Evolutionary conservation across 2,329 filamentous ascomycete species (phyloP).

Genomic region (Talaromyces atroroseus): DNA sequence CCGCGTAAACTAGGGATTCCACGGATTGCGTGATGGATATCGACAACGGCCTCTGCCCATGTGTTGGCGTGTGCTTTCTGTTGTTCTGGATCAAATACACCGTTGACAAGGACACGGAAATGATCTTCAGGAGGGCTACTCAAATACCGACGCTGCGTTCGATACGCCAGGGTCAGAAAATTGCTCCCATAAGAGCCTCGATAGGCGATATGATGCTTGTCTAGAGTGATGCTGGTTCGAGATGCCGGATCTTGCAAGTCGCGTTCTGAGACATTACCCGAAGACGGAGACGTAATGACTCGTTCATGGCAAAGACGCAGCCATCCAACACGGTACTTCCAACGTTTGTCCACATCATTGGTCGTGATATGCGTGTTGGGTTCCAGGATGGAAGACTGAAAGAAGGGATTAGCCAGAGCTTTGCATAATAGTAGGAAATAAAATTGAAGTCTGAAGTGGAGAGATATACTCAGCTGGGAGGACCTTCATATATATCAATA

Average conservation of each 20-base stretch:
- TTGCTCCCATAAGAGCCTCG: neutral
- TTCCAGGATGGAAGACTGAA: neutral
- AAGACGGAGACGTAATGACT: neutral
- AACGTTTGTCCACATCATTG: neutral
- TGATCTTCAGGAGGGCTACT: neutral
- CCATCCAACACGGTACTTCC: neutral
- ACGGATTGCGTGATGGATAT: neutral
- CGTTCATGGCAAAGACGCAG: neutral
- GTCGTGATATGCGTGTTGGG: neutral
- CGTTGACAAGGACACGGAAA: neutral
- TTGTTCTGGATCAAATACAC: neutral
- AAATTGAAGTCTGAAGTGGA: no score
- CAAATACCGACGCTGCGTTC: neutral
- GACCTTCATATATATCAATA: no score
- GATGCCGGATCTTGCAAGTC: neutral
- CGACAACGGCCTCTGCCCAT: slow-evolving; percentile 1
- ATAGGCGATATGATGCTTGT: neutral
- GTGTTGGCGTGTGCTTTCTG: neutral
- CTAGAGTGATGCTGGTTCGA: neutral
- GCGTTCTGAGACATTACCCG: neutral
- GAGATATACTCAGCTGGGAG: no score
- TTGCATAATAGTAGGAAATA: no score
- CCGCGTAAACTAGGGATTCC: neutral
- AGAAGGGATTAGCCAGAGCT: no score
- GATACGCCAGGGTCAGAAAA: neutral